Percentiles rank a stretch among this genome's conserved stretches.
Evolutionary conservation across 106 monocot genomes (phyloP).

Genomic region (Dendrobium nobile): DNA sequence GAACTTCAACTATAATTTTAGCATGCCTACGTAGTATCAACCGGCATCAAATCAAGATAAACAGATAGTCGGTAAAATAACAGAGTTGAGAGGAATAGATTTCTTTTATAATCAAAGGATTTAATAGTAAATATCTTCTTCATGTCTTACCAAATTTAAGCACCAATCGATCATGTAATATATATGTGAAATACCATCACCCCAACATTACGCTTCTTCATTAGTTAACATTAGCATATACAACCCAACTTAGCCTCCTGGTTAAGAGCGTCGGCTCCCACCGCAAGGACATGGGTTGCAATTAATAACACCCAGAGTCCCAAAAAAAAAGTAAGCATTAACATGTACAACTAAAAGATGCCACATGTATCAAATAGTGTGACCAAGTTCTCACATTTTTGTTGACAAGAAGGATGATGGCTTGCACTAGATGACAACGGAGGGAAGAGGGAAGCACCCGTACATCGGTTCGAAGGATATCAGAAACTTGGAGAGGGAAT

Average conservation of each 20-base stretch:
- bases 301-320: no score
- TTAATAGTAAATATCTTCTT: not conserved
- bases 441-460: conserved; percentile 46
- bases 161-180: not conserved
- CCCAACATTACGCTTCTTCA: not conserved
- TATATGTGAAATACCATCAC: not conserved
- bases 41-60: not conserved
- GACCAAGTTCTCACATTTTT: conserved; percentile 35
- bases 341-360: no score
- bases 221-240: no score
- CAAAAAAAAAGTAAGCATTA: no score
- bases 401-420: conserved; percentile 73
- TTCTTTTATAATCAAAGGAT: not conserved
- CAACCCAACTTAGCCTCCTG: no score
- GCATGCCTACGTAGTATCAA: not conserved
- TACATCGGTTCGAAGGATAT: conserved; percentile 37
- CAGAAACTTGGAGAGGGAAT: conserved; percentile 48
- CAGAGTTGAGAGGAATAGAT: not conserved
- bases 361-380: no score
- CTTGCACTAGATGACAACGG: conserved; percentile 59
- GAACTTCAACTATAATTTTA: not conserved
- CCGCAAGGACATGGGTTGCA: no score
- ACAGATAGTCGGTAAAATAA: not conserved
- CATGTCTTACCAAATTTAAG: not conserved
- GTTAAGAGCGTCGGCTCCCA: no score